Evolutionary conservation across 768 basidiomycete genomes (phyloP), one percentile per base, ranked within the genome.

Genomic region (Phaffia australis): DNA sequence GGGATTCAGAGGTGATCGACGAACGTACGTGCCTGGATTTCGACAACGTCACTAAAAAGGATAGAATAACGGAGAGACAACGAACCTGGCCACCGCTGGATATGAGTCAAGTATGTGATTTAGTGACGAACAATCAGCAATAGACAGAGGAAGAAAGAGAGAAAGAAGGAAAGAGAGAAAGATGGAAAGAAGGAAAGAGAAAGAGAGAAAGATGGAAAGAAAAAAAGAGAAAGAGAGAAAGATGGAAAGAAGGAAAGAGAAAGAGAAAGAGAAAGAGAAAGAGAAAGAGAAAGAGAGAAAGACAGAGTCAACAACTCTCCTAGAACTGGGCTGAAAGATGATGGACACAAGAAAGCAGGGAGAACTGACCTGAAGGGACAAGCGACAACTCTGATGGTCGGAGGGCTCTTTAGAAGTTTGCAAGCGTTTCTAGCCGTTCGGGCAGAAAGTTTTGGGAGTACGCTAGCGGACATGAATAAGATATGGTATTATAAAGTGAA

Each of bases 361-460:
- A 62, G 2, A 19, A 69, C 67, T 15, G 72, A 89, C 91, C 88
- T 90, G 82, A 95, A 95, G 19, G 93, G 93, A 78, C 92, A 95
- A 30, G 89, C 91, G 32, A 98, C 85, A 72, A 98, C 88, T 87
- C 92, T 69, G 48, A 57, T 48, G 48, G 63, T 35, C 55, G 68
- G 60, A 19, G 67, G 67, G 27, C 48, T 57, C 29, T 54, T 30
- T 16, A 69, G 56, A 50, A 64, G 51, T 21, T 50, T 50, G 7
- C 59, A 61, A 27, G 65, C 59, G 27, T 52, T 56, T 23, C 47
- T 27, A 21, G 50, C 32, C 16, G 59, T 60, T 23, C 59, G 46
- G 3, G 35, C 59, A 2, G 46, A 46, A 23, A 60, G 32, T 42
- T 42, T 4, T 5, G 35, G 35, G 11, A 42, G 35, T 42, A 11